Conservation (phyloP, 169 alveolate genomes). For the Theileria parva region DNA sequence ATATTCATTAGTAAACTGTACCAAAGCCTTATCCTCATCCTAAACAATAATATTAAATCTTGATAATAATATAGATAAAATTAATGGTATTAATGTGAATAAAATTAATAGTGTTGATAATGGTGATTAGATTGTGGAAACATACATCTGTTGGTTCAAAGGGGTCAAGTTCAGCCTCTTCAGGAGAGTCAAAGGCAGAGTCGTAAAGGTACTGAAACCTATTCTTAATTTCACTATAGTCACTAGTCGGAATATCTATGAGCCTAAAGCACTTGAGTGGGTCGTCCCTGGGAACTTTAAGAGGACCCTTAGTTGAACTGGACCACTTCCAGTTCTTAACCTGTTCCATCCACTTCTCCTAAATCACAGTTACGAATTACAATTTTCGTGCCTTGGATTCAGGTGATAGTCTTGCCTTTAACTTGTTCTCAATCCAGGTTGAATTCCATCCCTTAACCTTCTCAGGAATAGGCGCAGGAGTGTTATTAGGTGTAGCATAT, state of each 20-base stretch:
- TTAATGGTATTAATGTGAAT: too few species aligned
- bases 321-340: slow-evolving; percentile 82
- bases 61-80: background rate
- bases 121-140: background rate
- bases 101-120: too few species aligned
- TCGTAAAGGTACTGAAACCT: slow-evolving; percentile 71
- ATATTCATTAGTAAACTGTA: background rate
- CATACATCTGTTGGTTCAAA: background rate
- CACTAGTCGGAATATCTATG: slow-evolving; percentile 40
- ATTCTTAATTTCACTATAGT: slow-evolving; percentile 28
- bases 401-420: slow-evolving; percentile 36
- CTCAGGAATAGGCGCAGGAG: slow-evolving; percentile 77
- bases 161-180: slow-evolving; percentile 31
- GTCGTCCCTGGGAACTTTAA: slow-evolving; percentile 74
- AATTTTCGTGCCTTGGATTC: slow-evolving; percentile 21
- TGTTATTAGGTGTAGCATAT: slow-evolving; percentile 81
- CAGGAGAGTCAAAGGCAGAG: slow-evolving; percentile 52
- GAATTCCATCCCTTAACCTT: slow-evolving; percentile 80
- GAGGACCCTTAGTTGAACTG: slow-evolving; percentile 73
- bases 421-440: slow-evolving; percentile 78
- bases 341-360: slow-evolving; percentile 71
- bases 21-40: background rate
- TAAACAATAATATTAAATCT: background rate
- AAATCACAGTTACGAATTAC: background rate
- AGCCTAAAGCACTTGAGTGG: slow-evolving; percentile 70